A percentile compares a stretch with the other conserved stretches of the same genome.
phyloP scores from a whole-genome alignment of 257 asterid species.

The Thymus mandschuricus region DNA sequence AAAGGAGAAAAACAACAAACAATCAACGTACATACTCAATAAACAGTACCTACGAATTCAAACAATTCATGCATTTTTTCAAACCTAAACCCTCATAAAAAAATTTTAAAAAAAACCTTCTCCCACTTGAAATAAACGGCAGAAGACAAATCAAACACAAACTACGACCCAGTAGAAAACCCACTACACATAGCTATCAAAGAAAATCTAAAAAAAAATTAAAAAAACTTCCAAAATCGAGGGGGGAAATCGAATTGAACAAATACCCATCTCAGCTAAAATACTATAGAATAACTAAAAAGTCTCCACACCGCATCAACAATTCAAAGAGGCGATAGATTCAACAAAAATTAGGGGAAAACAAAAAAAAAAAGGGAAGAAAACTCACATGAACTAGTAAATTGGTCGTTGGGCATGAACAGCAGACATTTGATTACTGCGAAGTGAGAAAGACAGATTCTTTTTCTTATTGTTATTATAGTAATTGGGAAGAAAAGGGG shows the following conservation, averaged over 20 bases:
- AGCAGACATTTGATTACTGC: slow-evolving; percentile 47
- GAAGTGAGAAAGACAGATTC: slow-evolving; percentile 29
- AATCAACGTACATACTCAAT: background rate
- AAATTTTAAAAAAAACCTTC: slow-evolving; percentile 24
- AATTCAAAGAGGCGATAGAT: background rate
- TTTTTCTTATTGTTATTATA: background rate
- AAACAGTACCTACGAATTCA: slow-evolving; percentile 33
- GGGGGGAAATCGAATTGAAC: slow-evolving; percentile 41
- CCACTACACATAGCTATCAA: slow-evolving; percentile 39
- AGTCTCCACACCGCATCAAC: slow-evolving; percentile 13
- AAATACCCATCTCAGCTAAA: slow-evolving; percentile 29
- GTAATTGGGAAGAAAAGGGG: background rate
- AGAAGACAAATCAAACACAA: slow-evolving; percentile 49
- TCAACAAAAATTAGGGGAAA: background rate
- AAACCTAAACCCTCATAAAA: slow-evolving; percentile 52
- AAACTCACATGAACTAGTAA: slow-evolving; percentile 51
- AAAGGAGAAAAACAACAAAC: background rate
- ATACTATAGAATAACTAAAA: slow-evolving; percentile 25
- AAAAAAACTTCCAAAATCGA: background rate
- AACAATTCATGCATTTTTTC: slow-evolving; percentile 35
- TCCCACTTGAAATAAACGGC: slow-evolving; percentile 23
- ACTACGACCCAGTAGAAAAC: slow-evolving; percentile 43
- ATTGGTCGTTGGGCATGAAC: slow-evolving; percentile 39
- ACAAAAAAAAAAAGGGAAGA: background rate
- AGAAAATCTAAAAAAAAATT: slow-evolving; percentile 17